Conservation (phyloP, 2,329 filamentous ascomycete species). For the Talaromyces sp. region DNA sequence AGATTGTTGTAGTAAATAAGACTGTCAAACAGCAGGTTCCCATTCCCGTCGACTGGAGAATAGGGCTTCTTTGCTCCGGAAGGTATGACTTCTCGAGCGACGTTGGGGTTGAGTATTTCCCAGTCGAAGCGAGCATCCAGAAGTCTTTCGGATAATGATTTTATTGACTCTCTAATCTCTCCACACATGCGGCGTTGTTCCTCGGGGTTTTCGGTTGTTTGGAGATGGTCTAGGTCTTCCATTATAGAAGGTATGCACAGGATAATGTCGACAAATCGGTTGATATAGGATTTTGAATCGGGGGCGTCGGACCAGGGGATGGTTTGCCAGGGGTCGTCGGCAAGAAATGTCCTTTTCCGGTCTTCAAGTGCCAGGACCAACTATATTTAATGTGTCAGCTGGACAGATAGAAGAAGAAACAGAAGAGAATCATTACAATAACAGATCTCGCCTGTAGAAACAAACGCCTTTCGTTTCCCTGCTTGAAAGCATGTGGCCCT, state of each 20-base stretch:
- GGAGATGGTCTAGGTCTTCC: neutral
- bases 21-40: neutral
- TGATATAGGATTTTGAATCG: neutral
- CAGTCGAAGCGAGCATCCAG: neutral
- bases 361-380: conserved; percentile 1
- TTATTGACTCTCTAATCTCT: neutral
- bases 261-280: neutral
- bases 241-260: neutral
- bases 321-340: neutral
- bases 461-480: neutral
- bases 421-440: neutral
- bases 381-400: neutral
- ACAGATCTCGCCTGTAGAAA: neutral
- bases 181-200: neutral
- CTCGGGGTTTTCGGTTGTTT: no score
- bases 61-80: neutral
- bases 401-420: neutral
- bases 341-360: neutral
- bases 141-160: neutral
- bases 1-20: neutral
- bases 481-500: neutral
- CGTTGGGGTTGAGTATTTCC: neutral
- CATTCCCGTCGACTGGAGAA: neutral
- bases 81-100: neutral
- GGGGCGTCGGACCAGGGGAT: neutral